Base-by-base conservation (phyloP, 2,329 filamentous ascomycete species). In the Chrysoporthe deuterocubensis region DNA sequence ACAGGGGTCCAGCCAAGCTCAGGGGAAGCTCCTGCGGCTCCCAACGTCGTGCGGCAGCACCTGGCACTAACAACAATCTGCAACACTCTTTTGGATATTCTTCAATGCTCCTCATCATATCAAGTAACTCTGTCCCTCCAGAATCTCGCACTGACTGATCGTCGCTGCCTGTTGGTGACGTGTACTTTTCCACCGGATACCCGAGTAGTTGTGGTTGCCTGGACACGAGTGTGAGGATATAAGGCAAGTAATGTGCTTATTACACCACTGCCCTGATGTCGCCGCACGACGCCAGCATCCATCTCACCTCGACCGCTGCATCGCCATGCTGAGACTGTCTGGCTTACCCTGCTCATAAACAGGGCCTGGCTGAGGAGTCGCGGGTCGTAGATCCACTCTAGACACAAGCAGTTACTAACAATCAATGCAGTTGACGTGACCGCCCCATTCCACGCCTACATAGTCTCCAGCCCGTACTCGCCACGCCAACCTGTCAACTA, bases 401-500 rank as follows among this genome's bases (percentile, higher is more conserved):
- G 11, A 34, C 6, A 18, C 14, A 40, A 40, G 54, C 54, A 37
- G 14, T n/a, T 57, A 32, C 54, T 57, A 40, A 57, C 34, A 13
- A 40, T 9, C 4, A 34, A 34, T 13, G 4, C 59, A 61, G 59
- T 34, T 40, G 43, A 48, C 37, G 43, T 21, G 59, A 44, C 3
- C 26, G 18, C 13, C 42, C 48, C 59, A 32, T 37, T 44, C 43
- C 59, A 9, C 59, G 42, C 59, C 43, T 11, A 6, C n/a, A 48
- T 21, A 48, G 14, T 32, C n/a, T 18, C 37, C 37, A 9, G 9
- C 52, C 43, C 54, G 52, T 65, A 40, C 37, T 21, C 50, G 37
- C 37, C 37, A 40, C 37, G 50, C 50, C 62, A 34, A 34, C 62
- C 48, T 56, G 63, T 57, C 61, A 58, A 66, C 57, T 66, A 58